Evolutionary conservation across 176 grass and related monocot genomes (phyloP).

Genomic region (Cenchrus purpureus): DNA sequence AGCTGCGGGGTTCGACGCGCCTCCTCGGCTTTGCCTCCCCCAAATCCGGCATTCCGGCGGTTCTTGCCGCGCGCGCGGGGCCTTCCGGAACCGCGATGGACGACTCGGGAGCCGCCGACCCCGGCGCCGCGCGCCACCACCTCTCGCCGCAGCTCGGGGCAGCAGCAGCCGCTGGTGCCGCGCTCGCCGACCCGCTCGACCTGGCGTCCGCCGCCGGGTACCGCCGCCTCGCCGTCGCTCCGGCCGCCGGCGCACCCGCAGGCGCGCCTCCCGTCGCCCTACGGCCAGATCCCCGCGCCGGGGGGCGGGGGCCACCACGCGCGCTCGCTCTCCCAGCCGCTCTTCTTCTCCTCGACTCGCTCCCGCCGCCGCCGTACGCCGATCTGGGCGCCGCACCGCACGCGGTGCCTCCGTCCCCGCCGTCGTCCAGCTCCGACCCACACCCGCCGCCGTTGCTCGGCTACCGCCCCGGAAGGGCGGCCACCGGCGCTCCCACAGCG

Average conservation of each 20-base stretch:
- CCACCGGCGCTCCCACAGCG: constrained; percentile 87
- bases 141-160: constrained; percentile 38
- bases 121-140: constrained; percentile 34
- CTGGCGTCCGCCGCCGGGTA: constrained; percentile 24
- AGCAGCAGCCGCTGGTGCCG: constrained; percentile 47
- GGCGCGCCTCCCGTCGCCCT: constrained; percentile 51
- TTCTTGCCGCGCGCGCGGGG: not conserved
- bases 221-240: constrained; percentile 50
- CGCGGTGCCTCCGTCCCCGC: constrained; percentile 45
- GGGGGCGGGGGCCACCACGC: constrained; percentile 50
- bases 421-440: constrained; percentile 46
- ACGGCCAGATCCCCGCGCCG: constrained; percentile 60
- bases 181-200: constrained; percentile 57
- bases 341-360: constrained; percentile 83
- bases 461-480: constrained; percentile 58
- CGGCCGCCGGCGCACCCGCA: constrained; percentile 55
- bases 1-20: not conserved
- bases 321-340: constrained; percentile 75
- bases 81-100: constrained; percentile 28
- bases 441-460: not conserved
- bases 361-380: constrained; percentile 58
- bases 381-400: constrained; percentile 42
- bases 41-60: constrained; percentile 44
- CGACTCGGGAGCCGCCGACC: constrained; percentile 26
- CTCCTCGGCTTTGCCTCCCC: not conserved